A percentile compares a stretch with the other conserved stretches of the same genome.
Evolutionary conservation across 176 grass and related monocot genomes (phyloP).

Genomic region (Metroxylon sagu): DNA sequence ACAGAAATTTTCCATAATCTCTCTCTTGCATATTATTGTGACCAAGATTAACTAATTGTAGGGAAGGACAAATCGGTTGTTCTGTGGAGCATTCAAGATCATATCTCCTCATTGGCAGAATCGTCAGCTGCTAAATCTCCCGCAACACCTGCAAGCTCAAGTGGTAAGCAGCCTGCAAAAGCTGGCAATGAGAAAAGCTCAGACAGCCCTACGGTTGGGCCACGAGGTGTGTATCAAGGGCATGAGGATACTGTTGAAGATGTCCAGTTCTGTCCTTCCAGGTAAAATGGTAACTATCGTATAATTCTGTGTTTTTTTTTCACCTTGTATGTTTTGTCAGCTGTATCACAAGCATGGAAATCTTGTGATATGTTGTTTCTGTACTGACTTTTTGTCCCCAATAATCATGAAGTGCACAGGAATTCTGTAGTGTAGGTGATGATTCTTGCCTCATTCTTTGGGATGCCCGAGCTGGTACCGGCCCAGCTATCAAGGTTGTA

Average conservation of each 20-base stretch:
- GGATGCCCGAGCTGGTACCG: conserved; percentile 77
- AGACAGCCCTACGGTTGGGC: conserved; percentile 67
- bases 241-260: conserved; percentile 92
- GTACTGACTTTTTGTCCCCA: neutral
- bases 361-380: too few relatives aligned
- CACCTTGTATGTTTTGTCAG: too few relatives aligned
- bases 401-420: conserved; percentile 56
- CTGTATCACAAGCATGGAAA: too few relatives aligned
- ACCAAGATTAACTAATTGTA: conserved; percentile 16
- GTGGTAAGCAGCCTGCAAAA: conserved; percentile 44
- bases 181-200: conserved; percentile 42
- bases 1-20: too few relatives aligned
- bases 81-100: conserved; percentile 87
- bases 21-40: too few relatives aligned
- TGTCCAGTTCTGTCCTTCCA: conserved; percentile 90
- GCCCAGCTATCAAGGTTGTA: conserved; percentile 73
- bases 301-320: too few relatives aligned
- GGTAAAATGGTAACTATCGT: conserved; percentile 35
- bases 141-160: conserved; percentile 42
- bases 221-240: conserved; percentile 69
- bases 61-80: conserved; percentile 92
- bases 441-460: conserved; percentile 96
- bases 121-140: conserved; percentile 33
- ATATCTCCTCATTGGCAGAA: conserved; percentile 60
- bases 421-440: conserved; percentile 97